Evolutionary conservation across 2,329 filamentous ascomycete species (phyloP).

Genomic region (Microsporum canis): DNA sequence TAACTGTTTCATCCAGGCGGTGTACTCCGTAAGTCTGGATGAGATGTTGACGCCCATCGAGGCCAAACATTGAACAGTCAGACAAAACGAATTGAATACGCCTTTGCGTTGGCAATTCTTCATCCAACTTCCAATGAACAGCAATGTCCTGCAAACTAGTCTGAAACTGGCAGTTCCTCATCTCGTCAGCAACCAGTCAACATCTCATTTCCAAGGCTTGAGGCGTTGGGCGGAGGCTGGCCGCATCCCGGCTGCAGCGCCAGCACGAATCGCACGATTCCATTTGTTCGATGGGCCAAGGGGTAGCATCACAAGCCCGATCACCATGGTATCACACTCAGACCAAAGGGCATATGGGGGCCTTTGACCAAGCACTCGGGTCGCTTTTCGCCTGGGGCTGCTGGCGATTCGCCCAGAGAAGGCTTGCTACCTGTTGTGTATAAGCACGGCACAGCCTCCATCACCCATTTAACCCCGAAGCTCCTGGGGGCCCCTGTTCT

Average conservation of each 20-base stretch:
- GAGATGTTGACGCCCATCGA: background rate
- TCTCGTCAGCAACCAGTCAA: background rate
- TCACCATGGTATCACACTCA: background rate
- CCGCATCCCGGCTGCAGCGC: background rate
- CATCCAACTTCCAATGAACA: background rate
- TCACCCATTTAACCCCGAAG: background rate
- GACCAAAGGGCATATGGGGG: background rate
- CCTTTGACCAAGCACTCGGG: background rate
- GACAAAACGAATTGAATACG: background rate
- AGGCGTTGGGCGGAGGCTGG: background rate
- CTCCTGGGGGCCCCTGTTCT: background rate
- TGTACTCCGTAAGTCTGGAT: background rate
- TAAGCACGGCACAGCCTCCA: background rate
- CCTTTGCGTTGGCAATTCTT: background rate
- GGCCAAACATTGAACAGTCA: background rate
- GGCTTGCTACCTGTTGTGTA: background rate
- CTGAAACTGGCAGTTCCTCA: constrained; percentile 1
- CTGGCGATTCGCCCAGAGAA: background rate
- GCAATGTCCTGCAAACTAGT: background rate
- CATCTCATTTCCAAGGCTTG: background rate
- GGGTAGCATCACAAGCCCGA: background rate
- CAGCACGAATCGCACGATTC: background rate
- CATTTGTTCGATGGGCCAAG: background rate
- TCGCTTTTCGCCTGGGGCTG: background rate
- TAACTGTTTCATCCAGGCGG: too few relatives aligned